A percentile compares a stretch with the other conserved stretches of the same genome.
Evolutionary conservation across 345 rosid species (phyloP).

Genomic region (Pistacia vera): DNA sequence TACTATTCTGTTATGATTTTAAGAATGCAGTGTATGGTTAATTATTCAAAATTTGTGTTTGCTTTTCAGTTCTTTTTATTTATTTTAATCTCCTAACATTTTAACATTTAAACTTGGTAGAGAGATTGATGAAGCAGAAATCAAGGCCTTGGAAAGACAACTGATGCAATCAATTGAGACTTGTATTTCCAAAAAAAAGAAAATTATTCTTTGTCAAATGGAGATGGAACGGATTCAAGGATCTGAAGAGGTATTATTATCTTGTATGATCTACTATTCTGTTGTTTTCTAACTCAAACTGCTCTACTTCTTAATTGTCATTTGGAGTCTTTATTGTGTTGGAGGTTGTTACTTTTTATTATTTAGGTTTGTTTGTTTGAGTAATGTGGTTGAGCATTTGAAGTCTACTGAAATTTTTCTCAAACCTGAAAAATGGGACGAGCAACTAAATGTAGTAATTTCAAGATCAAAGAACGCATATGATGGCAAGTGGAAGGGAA

Average conservation of each 20-base stretch:
- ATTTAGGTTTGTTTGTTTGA: not conserved
- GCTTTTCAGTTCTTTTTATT: not conserved
- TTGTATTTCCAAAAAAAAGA: conserved; percentile 88
- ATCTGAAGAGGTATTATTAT: conserved; percentile 73
- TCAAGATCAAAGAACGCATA: too few species aligned
- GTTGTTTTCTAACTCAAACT: conserved; percentile 6
- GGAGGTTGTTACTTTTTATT: not conserved
- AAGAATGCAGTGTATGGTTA: not conserved
- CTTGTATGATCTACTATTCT: conserved; percentile 1
- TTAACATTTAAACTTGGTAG: conserved; percentile 35
- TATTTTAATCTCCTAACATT: not conserved
- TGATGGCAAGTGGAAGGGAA: not conserved
- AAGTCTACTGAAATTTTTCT: not conserved
- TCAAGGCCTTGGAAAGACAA: conserved; percentile 90
- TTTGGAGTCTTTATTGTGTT: not conserved
- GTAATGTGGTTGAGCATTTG: not conserved
- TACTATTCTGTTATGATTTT: not conserved
- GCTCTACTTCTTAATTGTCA: not conserved
- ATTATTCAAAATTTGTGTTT: conserved; percentile 1
- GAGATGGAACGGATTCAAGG: conserved; percentile 92
- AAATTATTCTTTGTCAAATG: conserved; percentile 78
- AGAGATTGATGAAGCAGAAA: conserved; percentile 91
- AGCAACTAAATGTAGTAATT: not conserved
- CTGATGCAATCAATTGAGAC: conserved; percentile 95
- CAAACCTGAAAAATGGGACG: not conserved